Percentiles rank a stretch among this genome's conserved stretches.
These are phyloP conservation scores for Ophiostoma triangulosporum DNA, from an alignment of 2,329 filamentous ascomycete species.

Conservation along the genomic window DNA sequence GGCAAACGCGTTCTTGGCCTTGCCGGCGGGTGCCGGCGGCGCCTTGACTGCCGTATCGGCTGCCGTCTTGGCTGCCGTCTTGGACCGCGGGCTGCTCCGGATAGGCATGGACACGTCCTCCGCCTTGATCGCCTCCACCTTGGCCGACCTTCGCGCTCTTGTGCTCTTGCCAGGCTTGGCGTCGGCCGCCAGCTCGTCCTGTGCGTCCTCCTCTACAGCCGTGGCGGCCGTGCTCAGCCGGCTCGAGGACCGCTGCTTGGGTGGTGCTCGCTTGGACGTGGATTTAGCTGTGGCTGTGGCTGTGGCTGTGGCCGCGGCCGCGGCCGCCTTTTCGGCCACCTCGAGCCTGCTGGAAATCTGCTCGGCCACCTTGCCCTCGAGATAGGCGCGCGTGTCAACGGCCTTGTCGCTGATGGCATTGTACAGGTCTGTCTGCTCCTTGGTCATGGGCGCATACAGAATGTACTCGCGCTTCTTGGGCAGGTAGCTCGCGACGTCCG, in stretches of 20 bases:
- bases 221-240: constrained; percentile 20
- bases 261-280: background rate
- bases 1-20: constrained; percentile 33
- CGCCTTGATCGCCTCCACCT: background rate
- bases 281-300: background rate
- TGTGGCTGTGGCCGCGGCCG: background rate
- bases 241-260: background rate
- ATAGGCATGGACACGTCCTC: constrained; percentile 17
- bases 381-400: constrained; percentile 53
- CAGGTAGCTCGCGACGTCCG: constrained; percentile 81
- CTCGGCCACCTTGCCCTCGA: constrained; percentile 67
- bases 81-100: constrained; percentile 23
- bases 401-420: constrained; percentile 46
- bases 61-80: constrained; percentile 15
- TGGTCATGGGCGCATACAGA: constrained; percentile 80
- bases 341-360: constrained; percentile 32
- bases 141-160: background rate
- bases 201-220: background rate
- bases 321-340: background rate
- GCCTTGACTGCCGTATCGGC: constrained; percentile 15
- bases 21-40: constrained; percentile 12
- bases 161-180: constrained; percentile 15
- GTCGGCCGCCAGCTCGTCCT: background rate
- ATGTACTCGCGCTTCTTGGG: constrained; percentile 96
- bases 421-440: constrained; percentile 84